A percentile compares a stretch with the other conserved stretches of the same genome.
Evolutionary conservation across 768 basidiomycete species (phyloP).

Genomic region (Xerocomellus amylosporus): DNA sequence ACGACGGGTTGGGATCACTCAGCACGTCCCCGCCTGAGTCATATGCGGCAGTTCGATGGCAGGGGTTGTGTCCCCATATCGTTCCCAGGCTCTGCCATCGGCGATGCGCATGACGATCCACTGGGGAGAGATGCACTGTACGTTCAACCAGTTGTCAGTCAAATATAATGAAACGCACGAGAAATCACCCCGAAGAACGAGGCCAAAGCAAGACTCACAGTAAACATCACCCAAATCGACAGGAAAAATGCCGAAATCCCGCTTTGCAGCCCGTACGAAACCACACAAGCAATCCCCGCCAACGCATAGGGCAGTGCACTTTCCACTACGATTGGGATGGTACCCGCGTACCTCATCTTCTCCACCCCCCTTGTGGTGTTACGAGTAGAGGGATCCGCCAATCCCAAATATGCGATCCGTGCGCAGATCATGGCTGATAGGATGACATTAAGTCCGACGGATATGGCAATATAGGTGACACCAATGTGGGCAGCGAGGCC

Average conservation of each 20-base stretch:
- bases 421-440: constrained; percentile 8
- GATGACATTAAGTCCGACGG: constrained; percentile 9
- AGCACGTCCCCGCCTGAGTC: no score
- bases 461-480: constrained; percentile 4
- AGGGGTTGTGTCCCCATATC: background rate
- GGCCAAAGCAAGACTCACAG: background rate
- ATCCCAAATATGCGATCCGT: constrained; percentile 3
- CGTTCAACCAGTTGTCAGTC: background rate
- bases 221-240: constrained; percentile 12
- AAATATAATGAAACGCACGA: background rate
- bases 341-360: background rate
- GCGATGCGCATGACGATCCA: constrained; percentile 11
- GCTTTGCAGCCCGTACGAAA: constrained; percentile 5
- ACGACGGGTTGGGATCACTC: background rate
- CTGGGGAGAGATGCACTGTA: constrained; percentile 12
- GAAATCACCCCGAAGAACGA: background rate
- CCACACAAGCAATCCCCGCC: constrained; percentile 7
- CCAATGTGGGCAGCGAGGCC: constrained; percentile 10
- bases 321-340: constrained; percentile 9
- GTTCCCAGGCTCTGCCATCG: constrained; percentile 4
- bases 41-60: background rate
- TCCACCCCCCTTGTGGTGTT: background rate
- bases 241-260: constrained; percentile 3
- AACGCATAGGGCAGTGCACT: constrained; percentile 12
- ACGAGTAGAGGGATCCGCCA: background rate